Base-by-base conservation (phyloP, 441 rosid genomes). In the Euphorbia schlechtendalii region DNA sequence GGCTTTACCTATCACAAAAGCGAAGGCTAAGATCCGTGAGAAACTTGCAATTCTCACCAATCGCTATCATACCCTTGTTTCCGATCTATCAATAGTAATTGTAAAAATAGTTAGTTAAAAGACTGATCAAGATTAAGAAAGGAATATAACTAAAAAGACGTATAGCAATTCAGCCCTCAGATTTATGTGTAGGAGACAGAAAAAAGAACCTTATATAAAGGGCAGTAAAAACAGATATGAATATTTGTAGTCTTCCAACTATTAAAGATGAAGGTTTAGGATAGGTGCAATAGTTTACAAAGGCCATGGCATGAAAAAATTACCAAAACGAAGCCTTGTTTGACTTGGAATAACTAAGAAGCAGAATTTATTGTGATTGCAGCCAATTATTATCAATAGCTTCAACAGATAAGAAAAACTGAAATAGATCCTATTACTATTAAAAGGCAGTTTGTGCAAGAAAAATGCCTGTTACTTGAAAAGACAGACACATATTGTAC, bases 21-120 rank as follows among this genome's bases (percentile, higher is more conserved):
- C 87, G 87, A 59, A 92, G 80, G 82, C 92, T 89, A 64, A 92
- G 96, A 72, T 89, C 96, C 7, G 74, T 78, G 48, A 92, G 94
- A 68, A 81, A 82, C 72, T 79, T 83, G 68, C 96, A 89, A 71
- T 89, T 51, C 81, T 85, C 81, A 61, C 96, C 96, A 70, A 92
- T 62, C 30, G 96, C 96, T 30, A 84, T 54, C 54, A 92, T 81
- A 69, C 89, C 98, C 76, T 76, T 85, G 85, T 82, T 80, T 62
- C 98, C 98, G 66, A 92, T 70, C 98, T 92, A 71, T 56, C 43
- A 40, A 22, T 20, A 63, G 30, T 27, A 27, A 27, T 27, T 27
- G 30, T 27, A 27, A 63, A 64, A 74, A 49, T 58, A 53, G 46
- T 43, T 72, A 11, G 9, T 5, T 1, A 43, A 58, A 46, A 56